A percentile compares a stretch with the other conserved stretches of the same genome.
These are phyloP conservation scores for Echria macrotheca DNA, from an alignment of 495 filamentous ascomycete genomes.

Conservation along the genomic window DNA sequence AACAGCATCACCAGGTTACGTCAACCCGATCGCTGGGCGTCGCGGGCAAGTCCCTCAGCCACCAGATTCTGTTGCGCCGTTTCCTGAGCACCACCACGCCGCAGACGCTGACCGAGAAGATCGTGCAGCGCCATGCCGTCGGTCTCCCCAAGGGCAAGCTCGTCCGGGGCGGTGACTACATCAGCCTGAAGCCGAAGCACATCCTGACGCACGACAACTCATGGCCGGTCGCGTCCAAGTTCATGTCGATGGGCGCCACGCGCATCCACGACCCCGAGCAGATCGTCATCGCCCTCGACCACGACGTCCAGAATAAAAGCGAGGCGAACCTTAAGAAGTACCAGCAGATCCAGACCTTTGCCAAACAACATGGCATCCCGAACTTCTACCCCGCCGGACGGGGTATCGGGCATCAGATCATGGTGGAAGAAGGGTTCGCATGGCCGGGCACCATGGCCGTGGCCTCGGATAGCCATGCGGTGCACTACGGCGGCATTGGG, in stretches of 20 bases:
- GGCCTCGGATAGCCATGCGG: conserved; percentile 78
- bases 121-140: conserved; percentile 72
- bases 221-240: conserved; percentile 80
- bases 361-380: conserved; percentile 69
- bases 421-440: conserved; percentile 40
- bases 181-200: conserved; percentile 65
- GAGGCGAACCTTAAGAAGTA: conserved; percentile 84
- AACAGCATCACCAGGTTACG: no score
- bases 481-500: conserved; percentile 84
- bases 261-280: conserved; percentile 67
- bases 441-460: conserved; percentile 84
- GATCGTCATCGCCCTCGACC: conserved; percentile 86
- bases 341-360: conserved; percentile 78
- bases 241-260: conserved; percentile 81
- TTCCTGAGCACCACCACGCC: no score
- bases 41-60: no score
- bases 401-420: conserved; percentile 46
- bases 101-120: conserved; percentile 90
- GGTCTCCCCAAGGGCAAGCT: conserved; percentile 66
- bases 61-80: no score
- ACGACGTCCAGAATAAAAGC: conserved; percentile 86
- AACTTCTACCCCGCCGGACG: conserved; percentile 78
- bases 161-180: conserved; percentile 74
- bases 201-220: conserved; percentile 96
- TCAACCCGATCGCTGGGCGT: no score